Conservation (phyloP, 2,329 filamentous ascomycete genomes). For the Nemania abortiva region DNA sequence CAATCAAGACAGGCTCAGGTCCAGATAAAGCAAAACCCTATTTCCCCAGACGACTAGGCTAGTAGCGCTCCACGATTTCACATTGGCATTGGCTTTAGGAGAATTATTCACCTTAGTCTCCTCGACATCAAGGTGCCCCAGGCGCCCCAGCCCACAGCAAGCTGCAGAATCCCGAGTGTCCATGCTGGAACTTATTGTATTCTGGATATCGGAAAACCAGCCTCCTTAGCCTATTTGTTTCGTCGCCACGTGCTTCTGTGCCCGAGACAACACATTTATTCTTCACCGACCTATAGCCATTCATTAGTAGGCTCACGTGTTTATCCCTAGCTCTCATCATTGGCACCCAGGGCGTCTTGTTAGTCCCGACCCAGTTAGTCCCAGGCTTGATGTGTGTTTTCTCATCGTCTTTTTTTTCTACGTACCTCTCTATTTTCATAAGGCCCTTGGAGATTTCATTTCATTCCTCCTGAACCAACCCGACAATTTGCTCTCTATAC, state of each 20-base stretch:
- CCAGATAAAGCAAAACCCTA: conserved; percentile 27
- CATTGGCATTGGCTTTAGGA: conserved; percentile 24
- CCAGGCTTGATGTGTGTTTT: conserved; percentile 19
- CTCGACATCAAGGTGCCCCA: conserved; percentile 18
- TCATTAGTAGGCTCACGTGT: conserved; percentile 28
- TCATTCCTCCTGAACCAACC: background rate
- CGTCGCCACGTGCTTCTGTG: conserved; percentile 11
- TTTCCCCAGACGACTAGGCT: conserved; percentile 24
- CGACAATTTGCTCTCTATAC: conserved; percentile 18
- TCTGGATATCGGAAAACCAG: conserved; percentile 24
- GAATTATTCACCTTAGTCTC: conserved; percentile 10
- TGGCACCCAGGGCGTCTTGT: conserved; percentile 11
- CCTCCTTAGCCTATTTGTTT: conserved; percentile 16
- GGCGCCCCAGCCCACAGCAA: conserved; percentile 11
- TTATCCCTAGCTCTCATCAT: conserved; percentile 22
- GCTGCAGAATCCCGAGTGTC: conserved; percentile 19
- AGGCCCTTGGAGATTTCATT: conserved; percentile 7
- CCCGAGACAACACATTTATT: conserved; percentile 21
- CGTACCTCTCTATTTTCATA: conserved; percentile 11
- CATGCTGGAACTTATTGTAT: conserved; percentile 23
- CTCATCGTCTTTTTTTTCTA: background rate
- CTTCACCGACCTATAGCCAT: conserved; percentile 22
- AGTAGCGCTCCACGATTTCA: conserved; percentile 27
- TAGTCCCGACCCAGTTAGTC: conserved; percentile 11
- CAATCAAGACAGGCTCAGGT: conserved; percentile 16